These are phyloP conservation scores for Petunia hybrid DNA, from an alignment of 305 asterid genomes.

Conservation along the genomic window DNA sequence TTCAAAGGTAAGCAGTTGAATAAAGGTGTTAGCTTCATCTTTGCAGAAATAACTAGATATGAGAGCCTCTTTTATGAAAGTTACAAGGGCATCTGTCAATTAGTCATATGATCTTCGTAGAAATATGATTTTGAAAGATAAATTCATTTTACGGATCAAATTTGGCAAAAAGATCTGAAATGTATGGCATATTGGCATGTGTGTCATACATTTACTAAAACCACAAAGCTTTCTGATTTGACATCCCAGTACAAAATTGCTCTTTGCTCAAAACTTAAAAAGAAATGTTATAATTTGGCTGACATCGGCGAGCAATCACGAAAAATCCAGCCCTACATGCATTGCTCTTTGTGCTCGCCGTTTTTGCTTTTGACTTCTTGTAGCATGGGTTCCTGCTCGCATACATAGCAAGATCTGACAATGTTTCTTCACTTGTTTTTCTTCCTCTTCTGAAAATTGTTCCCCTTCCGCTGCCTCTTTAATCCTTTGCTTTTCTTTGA, in stretches of 20 bases:
- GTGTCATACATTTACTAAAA: background rate
- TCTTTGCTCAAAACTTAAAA: constrained; percentile 18
- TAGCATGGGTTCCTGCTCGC: background rate
- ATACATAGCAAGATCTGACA: background rate
- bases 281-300: background rate
- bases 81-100: background rate
- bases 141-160: background rate
- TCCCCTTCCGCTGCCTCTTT: constrained; percentile 46
- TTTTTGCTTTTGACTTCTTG: background rate
- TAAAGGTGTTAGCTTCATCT: background rate
- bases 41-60: background rate
- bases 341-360: background rate
- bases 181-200: background rate
- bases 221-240: background rate
- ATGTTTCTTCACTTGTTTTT: constrained; percentile 45
- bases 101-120: background rate
- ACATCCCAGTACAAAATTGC: constrained; percentile 27
- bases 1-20: background rate
- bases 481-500: constrained; percentile 57
- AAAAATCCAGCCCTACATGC: background rate
- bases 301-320: background rate
- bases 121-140: background rate
- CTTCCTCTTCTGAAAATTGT: constrained; percentile 56
- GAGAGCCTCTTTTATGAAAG: background rate
- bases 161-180: constrained; percentile 23